Evolutionary conservation across 2,329 filamentous ascomycete genomes (phyloP).

Genomic region (Colletotrichum melonis): DNA sequence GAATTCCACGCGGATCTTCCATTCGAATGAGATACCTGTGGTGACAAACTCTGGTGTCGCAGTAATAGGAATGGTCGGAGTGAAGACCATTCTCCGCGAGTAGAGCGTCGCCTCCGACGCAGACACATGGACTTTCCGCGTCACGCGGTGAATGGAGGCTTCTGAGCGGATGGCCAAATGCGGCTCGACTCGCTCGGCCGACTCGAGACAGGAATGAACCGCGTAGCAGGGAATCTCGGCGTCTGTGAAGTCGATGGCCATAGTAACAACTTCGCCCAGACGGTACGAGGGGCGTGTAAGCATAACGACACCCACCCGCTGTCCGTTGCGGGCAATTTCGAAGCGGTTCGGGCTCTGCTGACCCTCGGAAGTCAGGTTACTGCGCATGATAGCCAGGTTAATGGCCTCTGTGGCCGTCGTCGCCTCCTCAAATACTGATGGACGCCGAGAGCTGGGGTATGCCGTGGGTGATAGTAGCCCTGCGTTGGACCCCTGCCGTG

Average conservation of each 20-base stretch:
- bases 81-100: constrained; percentile 82
- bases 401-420: constrained; percentile 85
- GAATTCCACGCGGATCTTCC: constrained; percentile 93
- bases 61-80: constrained; percentile 81
- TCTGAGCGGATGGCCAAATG: constrained; percentile 86
- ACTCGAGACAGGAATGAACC: constrained; percentile 86
- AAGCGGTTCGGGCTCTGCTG: constrained; percentile 91
- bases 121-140: constrained; percentile 82
- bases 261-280: constrained; percentile 86
- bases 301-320: constrained; percentile 89
- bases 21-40: constrained; percentile 86
- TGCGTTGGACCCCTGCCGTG: constrained; percentile 62
- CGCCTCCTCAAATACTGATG: constrained; percentile 66
- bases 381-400: constrained; percentile 88
- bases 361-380: constrained; percentile 74
- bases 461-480: constrained; percentile 81
- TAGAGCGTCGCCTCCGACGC: constrained; percentile 87
- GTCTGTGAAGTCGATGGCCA: constrained; percentile 84
- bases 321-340: constrained; percentile 93
- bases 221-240: constrained; percentile 87
- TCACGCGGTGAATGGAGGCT: constrained; percentile 87
- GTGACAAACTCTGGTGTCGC: constrained; percentile 95
- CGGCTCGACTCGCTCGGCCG: constrained; percentile 83
- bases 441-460: constrained; percentile 63
- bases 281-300: constrained; percentile 89